Evolutionary conservation across 192 early-diverging fungal genomes (phyloP), one percentile per base, ranked within the genome.

Genomic region (Rhizophagus clarus): DNA sequence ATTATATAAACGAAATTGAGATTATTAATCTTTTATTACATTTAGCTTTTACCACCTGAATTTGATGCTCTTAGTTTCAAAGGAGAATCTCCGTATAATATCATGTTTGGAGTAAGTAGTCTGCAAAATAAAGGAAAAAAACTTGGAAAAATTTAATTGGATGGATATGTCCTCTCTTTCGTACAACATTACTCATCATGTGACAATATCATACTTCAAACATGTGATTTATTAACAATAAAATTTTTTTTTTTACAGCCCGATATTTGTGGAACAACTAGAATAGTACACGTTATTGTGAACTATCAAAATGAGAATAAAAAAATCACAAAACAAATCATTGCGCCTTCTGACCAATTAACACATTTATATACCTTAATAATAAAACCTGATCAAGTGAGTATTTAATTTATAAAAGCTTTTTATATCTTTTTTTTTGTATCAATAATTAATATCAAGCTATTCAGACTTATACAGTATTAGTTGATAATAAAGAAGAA

Each of bases 241-340:
- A 37, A 17, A n/a, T n/a, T n/a, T n/a, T 31, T 47, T 42, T 32
- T 74, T 66, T 32, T 34, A 69, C 87, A 90, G 49, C 98, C 98
- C 47, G 98, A 99, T 85, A 93, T 95, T 75, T 99, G 98, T 87
- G 98, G 96, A 51, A 76, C 89, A 63, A 93, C 91, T 84, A 95
- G 93, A 88, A 94, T 95, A 61, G 94, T 99, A 42, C 97, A 99
- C 84, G 93, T 95, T 81, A 98, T 99, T 85, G 92, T 99, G 88
- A 89, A 94, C 80, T 94, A 99, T 93, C 93, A 98, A 81, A 91
- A 94, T 86, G 94, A 93, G 74, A 93, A 94, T 83, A 91, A 96
- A 82, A 89, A 96, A 88, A 84, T 95, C 75, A 93, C 94, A 74
- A 90, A 93, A 85, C 83, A 84, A 29, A 83, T 91, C 74, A 70